Evolutionary conservation across 768 basidiomycete genomes (phyloP), one percentile per base, ranked within the genome.

Genomic region (Lactarius sp.): DNA sequence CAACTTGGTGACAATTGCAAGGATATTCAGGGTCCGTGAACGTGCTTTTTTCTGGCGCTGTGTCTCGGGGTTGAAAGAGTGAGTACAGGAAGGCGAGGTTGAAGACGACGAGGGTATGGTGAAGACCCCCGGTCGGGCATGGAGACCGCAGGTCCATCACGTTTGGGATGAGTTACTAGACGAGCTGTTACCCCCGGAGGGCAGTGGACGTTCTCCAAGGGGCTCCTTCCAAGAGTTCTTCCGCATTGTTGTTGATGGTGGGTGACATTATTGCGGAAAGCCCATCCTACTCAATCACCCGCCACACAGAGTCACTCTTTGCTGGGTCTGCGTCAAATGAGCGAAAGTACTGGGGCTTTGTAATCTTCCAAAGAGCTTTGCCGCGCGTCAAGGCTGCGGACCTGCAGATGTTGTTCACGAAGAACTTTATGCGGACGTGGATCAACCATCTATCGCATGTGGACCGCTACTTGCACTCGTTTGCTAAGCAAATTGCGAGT

Each of bases 271-370:
- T 60, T 37, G 9, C 7, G 20, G 33, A n/a, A 33, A 33, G 37
- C 22, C 47, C 46, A 50, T 64, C 52, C 44, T 55, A n/a, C 60
- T 36, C 51, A 67, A 36, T 31, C 34, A 42, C 3, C 33, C 33
- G 66, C 50, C 52, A 4, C 42, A 14, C 36, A 98, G 95, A 96
- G 72, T 88, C 91, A 1, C 76, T 98, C 49, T 97, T 98, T 71
- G 85, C 90, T 7, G 78, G 86, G 7, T 88, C 87, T 20, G 85
- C 94, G 0, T 94, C 94, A 0, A 77, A 88, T 0, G 88, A 94
- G 73, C 84, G 93, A 55, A 96, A 97, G 75, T 92, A 88, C 71
- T 95, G 92, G 89, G 96, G 94, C n/a, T 96, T 98, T 77, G 87
- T 89, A 69, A 82, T 96, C 20, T 91, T 98, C 76, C 84, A 87